Conservation (phyloP, 345 rosid genomes). For the Pelargonium nanum region DNA sequence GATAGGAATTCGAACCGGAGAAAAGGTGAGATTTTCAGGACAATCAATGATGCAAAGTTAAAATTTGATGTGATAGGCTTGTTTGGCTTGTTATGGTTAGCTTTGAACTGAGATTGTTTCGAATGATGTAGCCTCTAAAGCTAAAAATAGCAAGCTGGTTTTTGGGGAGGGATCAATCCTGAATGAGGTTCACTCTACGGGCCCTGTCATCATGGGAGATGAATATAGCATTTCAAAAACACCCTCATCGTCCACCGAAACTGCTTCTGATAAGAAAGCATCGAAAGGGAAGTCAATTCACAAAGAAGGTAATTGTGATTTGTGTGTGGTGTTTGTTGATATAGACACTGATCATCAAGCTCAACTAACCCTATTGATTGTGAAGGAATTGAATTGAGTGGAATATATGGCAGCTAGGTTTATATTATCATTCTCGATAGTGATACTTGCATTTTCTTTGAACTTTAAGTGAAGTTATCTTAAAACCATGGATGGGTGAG, state of each 20-base stretch:
- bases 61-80: too few relatives aligned
- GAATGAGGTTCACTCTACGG: constrained; percentile 47
- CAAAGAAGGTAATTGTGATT: not conserved
- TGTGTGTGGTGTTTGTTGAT: too few relatives aligned
- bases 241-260: constrained; percentile 22
- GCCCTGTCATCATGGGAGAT: constrained; percentile 47
- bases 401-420: too few relatives aligned
- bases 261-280: constrained; percentile 10
- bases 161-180: constrained; percentile 18
- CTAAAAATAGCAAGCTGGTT: constrained; percentile 19
- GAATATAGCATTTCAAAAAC: constrained; percentile 48
- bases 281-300: not conserved
- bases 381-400: too few relatives aligned
- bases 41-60: not conserved
- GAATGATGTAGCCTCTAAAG: constrained; percentile 36
- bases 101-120: not conserved
- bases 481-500: not conserved
- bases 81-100: too few relatives aligned
- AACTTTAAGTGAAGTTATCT: too few relatives aligned
- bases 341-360: too few relatives aligned
- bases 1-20: constrained; percentile 15
- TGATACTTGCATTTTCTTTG: too few relatives aligned
- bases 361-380: too few relatives aligned
- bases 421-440: too few relatives aligned
- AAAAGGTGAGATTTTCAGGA: not conserved